Evolutionary conservation across 257 asterid species (phyloP).

Genomic region (Handroanthus guayacan): DNA sequence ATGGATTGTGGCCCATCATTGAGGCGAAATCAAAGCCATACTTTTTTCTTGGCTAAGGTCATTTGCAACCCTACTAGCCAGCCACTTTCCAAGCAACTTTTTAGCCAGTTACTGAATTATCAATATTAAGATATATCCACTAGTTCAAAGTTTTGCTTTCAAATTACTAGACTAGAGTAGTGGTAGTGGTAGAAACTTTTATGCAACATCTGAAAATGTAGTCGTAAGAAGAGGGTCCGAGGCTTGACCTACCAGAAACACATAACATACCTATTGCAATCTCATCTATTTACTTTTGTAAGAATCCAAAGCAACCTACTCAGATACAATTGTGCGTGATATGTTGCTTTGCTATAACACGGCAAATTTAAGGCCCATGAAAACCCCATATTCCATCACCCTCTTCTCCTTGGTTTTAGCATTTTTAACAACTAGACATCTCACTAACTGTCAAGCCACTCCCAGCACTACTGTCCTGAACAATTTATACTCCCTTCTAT

Average conservation of each 20-base stretch:
- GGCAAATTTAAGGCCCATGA: constrained; percentile 15
- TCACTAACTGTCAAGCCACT: constrained; percentile 31
- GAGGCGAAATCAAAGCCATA: background rate
- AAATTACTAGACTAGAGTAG: no score
- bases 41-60: background rate
- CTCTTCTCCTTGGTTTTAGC: constrained; percentile 20
- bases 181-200: no score
- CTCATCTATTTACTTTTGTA: constrained; percentile 25
- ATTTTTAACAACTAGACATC: constrained; percentile 31
- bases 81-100: background rate
- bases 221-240: constrained; percentile 28
- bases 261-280: background rate
- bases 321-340: constrained; percentile 11
- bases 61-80: background rate
- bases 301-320: constrained; percentile 49
- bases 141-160: background rate
- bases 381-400: constrained; percentile 13
- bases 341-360: constrained; percentile 2
- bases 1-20: no score
- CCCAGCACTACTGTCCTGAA: background rate
- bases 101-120: background rate
- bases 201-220: no score
- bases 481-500: background rate
- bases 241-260: constrained; percentile 26
- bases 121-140: background rate